Evolutionary conservation across 495 filamentous ascomycete species (phyloP), one percentile per base, ranked within the genome.

Genomic region (Hyaloscypha hepaticicola): DNA sequence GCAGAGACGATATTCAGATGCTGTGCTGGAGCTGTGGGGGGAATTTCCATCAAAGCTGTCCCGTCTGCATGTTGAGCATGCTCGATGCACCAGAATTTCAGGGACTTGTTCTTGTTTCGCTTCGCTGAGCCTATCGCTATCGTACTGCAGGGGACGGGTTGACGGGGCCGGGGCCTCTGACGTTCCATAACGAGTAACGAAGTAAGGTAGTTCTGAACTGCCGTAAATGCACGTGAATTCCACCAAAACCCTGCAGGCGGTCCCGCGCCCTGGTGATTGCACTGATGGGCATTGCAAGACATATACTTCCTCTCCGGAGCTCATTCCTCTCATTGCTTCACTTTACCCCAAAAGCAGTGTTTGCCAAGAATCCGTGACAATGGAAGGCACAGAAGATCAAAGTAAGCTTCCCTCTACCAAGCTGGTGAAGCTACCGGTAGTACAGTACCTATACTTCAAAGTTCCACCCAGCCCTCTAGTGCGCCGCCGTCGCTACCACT

Each of bases 91-190:
- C 19, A n/a, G n/a, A n/a, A n/a, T 45, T 45, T 53, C 8, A 53
- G 50, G 50, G 50, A 11, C 48, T 0, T 6, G n/a, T n/a, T n/a
- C n/a, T n/a, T n/a, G n/a, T n/a, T n/a, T n/a, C n/a, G n/a, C 7
- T 55, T 55, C 51, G 9, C 38, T 5, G 3, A 56, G 28, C 53
- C 53, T 56, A 56, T 56, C 53, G 28, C 25, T 56, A 53, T 11
- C 50, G 22, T 53, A 53, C 5, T 16, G 1, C 22, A 19, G 8
- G 12, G 9, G 1, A 21, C 50, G 5, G 5, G 6, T 5, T 9
- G 5, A 25, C 5, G 22, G 50, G 50, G 50, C 21, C 21, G 6
- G 6, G 38, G 5, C 11, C n/a, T n/a, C n/a, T n/a, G n/a, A n/a
- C n/a, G n/a, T n/a, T n/a, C n/a, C n/a, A n/a, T n/a, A n/a, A n/a